phyloP scores from a whole-genome alignment of 1,284 basidiomycete species.

The Phylloporus sp. region DNA sequence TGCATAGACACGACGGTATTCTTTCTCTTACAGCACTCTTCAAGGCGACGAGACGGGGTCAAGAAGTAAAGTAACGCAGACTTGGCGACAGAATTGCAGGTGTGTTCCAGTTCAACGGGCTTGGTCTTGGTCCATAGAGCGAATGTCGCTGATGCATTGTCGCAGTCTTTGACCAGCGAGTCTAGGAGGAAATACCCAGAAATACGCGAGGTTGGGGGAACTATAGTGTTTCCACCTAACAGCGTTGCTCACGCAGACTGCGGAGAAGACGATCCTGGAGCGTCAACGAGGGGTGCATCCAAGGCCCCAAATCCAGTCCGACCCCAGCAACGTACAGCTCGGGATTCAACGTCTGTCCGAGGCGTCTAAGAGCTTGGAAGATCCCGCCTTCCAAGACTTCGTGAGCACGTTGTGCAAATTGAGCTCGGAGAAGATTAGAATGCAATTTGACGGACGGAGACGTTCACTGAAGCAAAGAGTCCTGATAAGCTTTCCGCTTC shows the following conservation, averaged over 20 bases:
- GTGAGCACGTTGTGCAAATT: conserved; percentile 83
- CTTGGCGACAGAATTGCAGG: no score
- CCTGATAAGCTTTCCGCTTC: conserved; percentile 43
- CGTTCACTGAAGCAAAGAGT: conserved; percentile 41
- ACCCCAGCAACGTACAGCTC: conserved; percentile 71
- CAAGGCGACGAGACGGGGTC: no score
- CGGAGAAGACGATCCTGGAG: conserved; percentile 76
- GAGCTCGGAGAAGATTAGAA: conserved; percentile 88
- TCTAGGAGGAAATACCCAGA: conserved; percentile 82
- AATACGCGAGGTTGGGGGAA: conserved; percentile 68
- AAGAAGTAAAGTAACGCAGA: no score
- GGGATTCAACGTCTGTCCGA: conserved; percentile 86
- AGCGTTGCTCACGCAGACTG: conserved; percentile 53
- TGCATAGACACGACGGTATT: no score
- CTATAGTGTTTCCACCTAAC: no score
- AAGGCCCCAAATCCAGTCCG: conserved; percentile 44
- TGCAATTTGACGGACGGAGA: conserved; percentile 59
- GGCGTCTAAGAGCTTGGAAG: conserved; percentile 81
- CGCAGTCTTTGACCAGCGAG: conserved; percentile 76
- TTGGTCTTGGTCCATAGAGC: no score
- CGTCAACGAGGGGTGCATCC: conserved; percentile 20
- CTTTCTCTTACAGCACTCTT: no score
- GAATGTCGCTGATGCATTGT: no score
- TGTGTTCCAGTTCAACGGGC: no score
- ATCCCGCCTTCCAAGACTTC: conserved; percentile 83